Evolutionary conservation across 202 grass and related monocot species (phyloP).

Genomic region (Musa balbisiana): DNA sequence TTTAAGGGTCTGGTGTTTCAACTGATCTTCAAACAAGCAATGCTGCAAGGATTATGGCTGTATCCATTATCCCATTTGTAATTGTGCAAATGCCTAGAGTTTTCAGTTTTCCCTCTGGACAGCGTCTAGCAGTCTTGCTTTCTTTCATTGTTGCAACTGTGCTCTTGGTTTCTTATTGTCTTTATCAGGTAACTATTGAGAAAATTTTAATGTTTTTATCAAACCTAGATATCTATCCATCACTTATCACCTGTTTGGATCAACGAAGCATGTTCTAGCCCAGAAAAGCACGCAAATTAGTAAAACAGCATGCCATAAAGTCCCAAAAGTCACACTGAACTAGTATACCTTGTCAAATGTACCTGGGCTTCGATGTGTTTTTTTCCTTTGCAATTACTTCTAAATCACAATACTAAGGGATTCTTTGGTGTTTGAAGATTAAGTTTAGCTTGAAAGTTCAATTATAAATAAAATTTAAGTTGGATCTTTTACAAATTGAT

Average conservation of each 20-base stretch:
- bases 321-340: neutral
- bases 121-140: conserved; percentile 47
- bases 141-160: conserved; percentile 48
- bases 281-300: neutral
- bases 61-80: conserved; percentile 88
- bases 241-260: conserved; percentile 2
- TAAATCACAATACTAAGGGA: no score
- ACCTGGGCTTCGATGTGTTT: no score
- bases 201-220: neutral
- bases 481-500: no score
- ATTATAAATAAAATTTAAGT: no score
- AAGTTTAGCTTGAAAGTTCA: no score
- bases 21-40: conserved; percentile 73
- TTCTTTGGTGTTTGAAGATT: no score
- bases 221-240: conserved; percentile 17
- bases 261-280: conserved; percentile 5
- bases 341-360: neutral
- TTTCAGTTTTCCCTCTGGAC: conserved; percentile 59
- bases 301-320: no score
- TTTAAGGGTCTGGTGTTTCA: conserved; percentile 66
- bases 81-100: conserved; percentile 72
- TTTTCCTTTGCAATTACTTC: no score
- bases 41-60: conserved; percentile 76
- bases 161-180: conserved; percentile 66
- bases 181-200: conserved; percentile 72